A percentile compares a stretch with the other conserved stretches of the same genome.
Conservation (phyloP, 2,329 filamentous ascomycete species). For the Pseudocercospora macadamiae region DNA sequence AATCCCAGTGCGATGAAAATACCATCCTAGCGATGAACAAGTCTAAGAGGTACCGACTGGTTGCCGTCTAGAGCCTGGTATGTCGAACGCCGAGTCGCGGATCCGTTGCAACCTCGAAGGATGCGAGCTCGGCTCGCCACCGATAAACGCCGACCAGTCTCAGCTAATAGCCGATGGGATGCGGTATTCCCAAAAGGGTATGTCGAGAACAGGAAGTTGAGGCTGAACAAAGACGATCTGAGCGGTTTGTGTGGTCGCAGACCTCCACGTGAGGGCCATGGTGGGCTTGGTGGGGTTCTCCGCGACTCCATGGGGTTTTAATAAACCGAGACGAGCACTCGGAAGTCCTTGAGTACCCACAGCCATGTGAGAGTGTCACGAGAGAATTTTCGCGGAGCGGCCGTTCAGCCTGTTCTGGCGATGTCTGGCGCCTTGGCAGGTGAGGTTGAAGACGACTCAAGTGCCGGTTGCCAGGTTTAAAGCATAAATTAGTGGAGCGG, state of each 20-base stretch:
- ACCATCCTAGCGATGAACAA: too few relatives aligned
- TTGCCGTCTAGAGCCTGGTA: constrained; percentile 5
- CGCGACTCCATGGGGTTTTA: not conserved
- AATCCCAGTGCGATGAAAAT: too few relatives aligned
- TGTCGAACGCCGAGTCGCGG: not conserved
- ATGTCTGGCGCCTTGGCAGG: not conserved
- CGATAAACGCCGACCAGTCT: not conserved
- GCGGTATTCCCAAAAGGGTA: constrained; percentile 9
- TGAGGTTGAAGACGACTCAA: not conserved
- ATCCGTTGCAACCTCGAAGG: not conserved
- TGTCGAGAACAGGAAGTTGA: not conserved
- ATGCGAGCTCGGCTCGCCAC: not conserved
- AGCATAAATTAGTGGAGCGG: not conserved
- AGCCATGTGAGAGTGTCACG: not conserved
- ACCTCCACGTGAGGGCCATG: not conserved
- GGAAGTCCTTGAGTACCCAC: not conserved
- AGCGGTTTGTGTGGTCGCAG: not conserved
- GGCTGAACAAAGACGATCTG: not conserved
- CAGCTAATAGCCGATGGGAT: constrained; percentile 1
- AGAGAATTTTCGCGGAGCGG: not conserved
- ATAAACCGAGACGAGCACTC: not conserved
- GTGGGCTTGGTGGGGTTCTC: not conserved
- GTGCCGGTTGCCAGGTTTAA: not conserved
- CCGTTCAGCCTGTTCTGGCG: not conserved
- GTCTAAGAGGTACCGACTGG: too few relatives aligned